These are phyloP conservation scores for Fusarium transvaalense DNA, from an alignment of 2,329 filamentous ascomycete genomes.

Conservation along the genomic window DNA sequence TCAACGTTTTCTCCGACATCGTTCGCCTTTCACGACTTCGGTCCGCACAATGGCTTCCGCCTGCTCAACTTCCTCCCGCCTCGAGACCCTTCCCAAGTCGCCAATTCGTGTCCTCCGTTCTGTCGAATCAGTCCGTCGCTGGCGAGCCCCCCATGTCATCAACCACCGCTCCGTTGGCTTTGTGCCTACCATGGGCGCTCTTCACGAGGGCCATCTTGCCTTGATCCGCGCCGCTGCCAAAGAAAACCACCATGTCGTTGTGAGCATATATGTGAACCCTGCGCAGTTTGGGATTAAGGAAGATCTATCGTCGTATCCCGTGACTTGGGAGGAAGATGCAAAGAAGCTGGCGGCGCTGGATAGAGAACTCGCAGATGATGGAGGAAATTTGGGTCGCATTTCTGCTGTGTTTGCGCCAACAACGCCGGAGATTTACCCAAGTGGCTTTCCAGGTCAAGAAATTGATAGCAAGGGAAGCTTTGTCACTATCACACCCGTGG, in stretches of 20 bases:
- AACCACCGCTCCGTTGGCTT: conserved; percentile 82
- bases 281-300: conserved; percentile 94
- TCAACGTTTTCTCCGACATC: conserved; percentile 38
- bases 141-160: conserved; percentile 74
- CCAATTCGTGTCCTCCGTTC: conserved; percentile 81
- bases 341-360: conserved; percentile 76
- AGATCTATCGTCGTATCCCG: conserved; percentile 89
- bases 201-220: conserved; percentile 91
- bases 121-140: conserved; percentile 76
- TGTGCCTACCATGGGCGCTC: conserved; percentile 96
- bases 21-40: conserved; percentile 27
- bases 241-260: conserved; percentile 88
- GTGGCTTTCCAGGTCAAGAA: conserved; percentile 78
- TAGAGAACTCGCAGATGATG: conserved; percentile 74
- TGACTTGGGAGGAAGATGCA: conserved; percentile 86
- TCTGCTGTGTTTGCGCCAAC: conserved; percentile 88
- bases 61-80: conserved; percentile 41
- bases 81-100: conserved; percentile 66
- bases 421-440: conserved; percentile 88
- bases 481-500: conserved; percentile 88
- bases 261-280: conserved; percentile 95
- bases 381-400: conserved; percentile 74
- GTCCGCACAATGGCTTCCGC: conserved; percentile 42
- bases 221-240: conserved; percentile 85
- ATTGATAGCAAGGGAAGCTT: conserved; percentile 86